A percentile compares a stretch with the other conserved stretches of the same genome.
Conservation (phyloP, 208 protist genomes). For the Sergeia podlipaevii region DNA sequence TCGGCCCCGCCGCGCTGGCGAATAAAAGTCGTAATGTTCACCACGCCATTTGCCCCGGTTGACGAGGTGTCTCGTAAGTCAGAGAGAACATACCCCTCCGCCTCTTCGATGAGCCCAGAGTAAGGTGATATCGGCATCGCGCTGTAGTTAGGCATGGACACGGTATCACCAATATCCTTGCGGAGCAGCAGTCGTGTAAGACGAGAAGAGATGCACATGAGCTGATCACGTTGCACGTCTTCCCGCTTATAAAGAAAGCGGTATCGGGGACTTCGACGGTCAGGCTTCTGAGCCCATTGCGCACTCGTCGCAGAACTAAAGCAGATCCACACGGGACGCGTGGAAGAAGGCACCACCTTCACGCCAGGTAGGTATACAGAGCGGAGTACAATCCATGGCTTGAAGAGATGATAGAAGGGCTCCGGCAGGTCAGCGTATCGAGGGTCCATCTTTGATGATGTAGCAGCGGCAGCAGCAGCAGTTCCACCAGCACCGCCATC, state of each 20-base stretch:
- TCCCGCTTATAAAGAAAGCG: slow-evolving; percentile 75
- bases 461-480: too few species aligned
- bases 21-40: too few species aligned
- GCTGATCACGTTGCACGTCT: slow-evolving; percentile 70
- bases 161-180: slow-evolving; percentile 29
- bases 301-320: slow-evolving; percentile 36
- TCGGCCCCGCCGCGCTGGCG: slow-evolving; percentile 9
- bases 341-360: slow-evolving; percentile 21
- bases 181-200: slow-evolving; percentile 55
- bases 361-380: slow-evolving; percentile 28
- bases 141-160: slow-evolving; percentile 54
- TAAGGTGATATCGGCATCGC: slow-evolving; percentile 54
- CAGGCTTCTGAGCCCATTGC: slow-evolving; percentile 4
- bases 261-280: not conserved
- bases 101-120: slow-evolving; percentile 73
- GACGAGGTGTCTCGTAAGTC: slow-evolving; percentile 12
- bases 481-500: too few species aligned
- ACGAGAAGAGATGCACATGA: slow-evolving; percentile 70
- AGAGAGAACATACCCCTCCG: slow-evolving; percentile 34
- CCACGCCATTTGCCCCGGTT: not conserved
- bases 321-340: slow-evolving; percentile 32
- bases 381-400: slow-evolving; percentile 24
- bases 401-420: slow-evolving; percentile 33
- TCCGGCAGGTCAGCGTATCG: slow-evolving; percentile 31
- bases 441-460: not conserved